Percentiles rank a stretch among this genome's conserved stretches.
Evolutionary conservation across 225 moss, liverwort and hornwort genomes (phyloP).

Genomic region (Asterella californica): DNA sequence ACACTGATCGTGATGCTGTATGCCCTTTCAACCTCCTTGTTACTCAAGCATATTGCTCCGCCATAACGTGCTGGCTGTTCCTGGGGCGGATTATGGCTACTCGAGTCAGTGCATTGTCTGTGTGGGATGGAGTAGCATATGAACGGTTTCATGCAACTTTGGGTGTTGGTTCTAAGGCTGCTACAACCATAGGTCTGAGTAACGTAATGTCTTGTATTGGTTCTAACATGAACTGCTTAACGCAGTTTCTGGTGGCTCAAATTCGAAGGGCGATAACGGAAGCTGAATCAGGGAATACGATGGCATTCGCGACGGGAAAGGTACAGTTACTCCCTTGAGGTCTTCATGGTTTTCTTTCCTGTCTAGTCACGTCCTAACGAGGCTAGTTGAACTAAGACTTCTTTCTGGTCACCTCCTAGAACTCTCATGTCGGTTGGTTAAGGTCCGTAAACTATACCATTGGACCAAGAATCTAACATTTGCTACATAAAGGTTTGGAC

Average conservation of each 20-base stretch:
- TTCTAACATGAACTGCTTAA: not conserved
- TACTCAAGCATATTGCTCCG: not conserved
- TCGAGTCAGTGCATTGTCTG: not conserved
- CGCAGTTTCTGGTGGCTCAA: constrained; percentile 86
- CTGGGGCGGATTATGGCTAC: not conserved
- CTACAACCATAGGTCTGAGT: not conserved
- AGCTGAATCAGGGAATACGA: constrained; percentile 92
- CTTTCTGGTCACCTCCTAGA: too few relatives aligned
- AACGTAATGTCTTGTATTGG: not conserved
- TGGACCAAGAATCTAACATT: too few relatives aligned
- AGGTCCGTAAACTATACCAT: not conserved
- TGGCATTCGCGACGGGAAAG: constrained; percentile 98
- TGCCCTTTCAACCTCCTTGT: not conserved
- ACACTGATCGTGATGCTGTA: constrained; percentile 84
- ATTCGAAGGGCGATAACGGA: constrained; percentile 98
- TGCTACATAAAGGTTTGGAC: too few relatives aligned
- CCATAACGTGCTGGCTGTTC: not conserved
- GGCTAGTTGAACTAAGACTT: not conserved
- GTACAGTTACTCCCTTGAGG: constrained; percentile 2
- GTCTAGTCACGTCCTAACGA: not conserved
- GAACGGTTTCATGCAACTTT: not conserved
- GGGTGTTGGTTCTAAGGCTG: not conserved
- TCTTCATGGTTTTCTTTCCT: not conserved
- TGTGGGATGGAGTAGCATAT: not conserved
- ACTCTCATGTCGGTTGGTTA: not conserved